Conservation (phyloP, 1,139 yeast genomes). For the Pneumocystis jirovecii region DNA sequence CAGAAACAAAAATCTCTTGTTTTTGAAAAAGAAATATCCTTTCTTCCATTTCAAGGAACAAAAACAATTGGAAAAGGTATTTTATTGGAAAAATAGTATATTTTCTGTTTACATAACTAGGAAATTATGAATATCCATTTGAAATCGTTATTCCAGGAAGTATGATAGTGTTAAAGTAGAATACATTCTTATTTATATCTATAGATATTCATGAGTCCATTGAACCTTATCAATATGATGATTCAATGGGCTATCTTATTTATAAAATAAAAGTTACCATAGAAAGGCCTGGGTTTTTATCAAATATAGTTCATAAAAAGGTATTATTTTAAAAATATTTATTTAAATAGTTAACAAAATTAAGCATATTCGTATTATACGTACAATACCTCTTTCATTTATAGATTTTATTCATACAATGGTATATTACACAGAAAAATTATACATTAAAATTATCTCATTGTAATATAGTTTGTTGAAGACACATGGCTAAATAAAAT, state of each 20-base stretch:
- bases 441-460: not conserved
- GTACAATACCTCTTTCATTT: slow-evolving; percentile 79
- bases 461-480: slow-evolving; percentile 44
- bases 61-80: not conserved
- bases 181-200: not conserved
- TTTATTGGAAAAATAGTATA: no score
- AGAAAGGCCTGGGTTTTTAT: slow-evolving; percentile 68
- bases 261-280: slow-evolving; percentile 26
- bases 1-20: slow-evolving; percentile 45
- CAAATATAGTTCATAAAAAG: slow-evolving; percentile 49
- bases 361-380: slow-evolving; percentile 55
- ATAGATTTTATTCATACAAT: slow-evolving; percentile 82
- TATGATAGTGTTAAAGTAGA: not conserved
- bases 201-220: slow-evolving; percentile 65
- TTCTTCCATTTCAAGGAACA: slow-evolving; percentile 19
- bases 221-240: not conserved
- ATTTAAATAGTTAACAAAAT: not conserved
- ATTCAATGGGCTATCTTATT: not conserved
- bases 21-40: slow-evolving; percentile 67
- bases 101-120: slow-evolving; percentile 22
- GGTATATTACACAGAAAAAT: slow-evolving; percentile 4
- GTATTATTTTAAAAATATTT: not conserved
- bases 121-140: slow-evolving; percentile 86
- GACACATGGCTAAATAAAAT: slow-evolving; percentile 93
- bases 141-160: slow-evolving; percentile 68